Base-by-base conservation (phyloP, 768 basidiomycete species). In the Pisolithus orientalis region DNA sequence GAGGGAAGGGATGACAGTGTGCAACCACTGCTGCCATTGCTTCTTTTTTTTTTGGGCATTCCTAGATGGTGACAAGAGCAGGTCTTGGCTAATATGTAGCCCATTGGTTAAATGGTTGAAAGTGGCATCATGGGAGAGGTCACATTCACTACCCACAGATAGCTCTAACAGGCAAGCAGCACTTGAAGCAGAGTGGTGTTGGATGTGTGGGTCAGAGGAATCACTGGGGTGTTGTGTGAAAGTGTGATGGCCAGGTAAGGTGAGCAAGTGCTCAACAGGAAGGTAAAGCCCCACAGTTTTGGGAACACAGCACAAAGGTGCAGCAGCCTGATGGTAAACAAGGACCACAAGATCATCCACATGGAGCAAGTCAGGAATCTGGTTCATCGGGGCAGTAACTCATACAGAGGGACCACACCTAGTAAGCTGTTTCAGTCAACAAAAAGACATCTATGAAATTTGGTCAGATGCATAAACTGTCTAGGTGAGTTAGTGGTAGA, bases 1-100 rank as follows among this genome's bases (percentile, higher is more conserved):
- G 9, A 53, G 53, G 32, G 53, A 53, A 50, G 53, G 53, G 24
- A 53, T 39, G 1, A 53, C 49, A 34, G 50, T 48, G 17, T 25
- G 4, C 24, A 42, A 53, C 53, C 48, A 53, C 34, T 48, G 21
- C 24, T 21, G 28, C 53, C n/a, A 53, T 13, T 53, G 43, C 17
- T 25, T 53, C 31, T 34, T 29, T 44, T 53, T n/a, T 53, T 37
- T 53, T 53, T n/a, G 0, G 40, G n/a, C 14, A 29, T 37, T 32
- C 28, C 39, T 47, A n/a, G 39, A 40, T n/a, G 27, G 37, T 7
- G 17, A n/a, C 10, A 14, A 6, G 14, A 28, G 29, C 6, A 25
- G 46, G 39, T 48, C 17, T 31, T 47, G 39, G 6, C 45, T 46
- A 11, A 46, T 17, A 40, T 53, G 39, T 1, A 47, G 52, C 24